Evolutionary conservation across 257 asterid genomes (phyloP).

Genomic region (Ehretia macrophylla): DNA sequence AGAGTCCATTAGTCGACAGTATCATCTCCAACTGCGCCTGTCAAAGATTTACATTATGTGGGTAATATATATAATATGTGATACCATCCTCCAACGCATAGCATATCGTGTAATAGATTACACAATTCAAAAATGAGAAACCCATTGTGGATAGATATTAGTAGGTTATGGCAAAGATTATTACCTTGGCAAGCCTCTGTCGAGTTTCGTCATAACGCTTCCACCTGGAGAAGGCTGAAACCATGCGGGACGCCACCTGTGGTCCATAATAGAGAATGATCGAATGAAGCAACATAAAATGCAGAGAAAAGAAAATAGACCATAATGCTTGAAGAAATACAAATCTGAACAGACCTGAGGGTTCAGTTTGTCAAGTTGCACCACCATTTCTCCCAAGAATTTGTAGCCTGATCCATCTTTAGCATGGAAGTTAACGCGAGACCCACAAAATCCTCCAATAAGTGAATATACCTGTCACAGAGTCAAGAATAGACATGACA

Average conservation of each 20-base stretch:
- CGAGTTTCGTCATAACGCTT: slow-evolving; percentile 82
- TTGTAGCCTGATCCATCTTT: slow-evolving; percentile 79
- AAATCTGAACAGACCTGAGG: slow-evolving; percentile 51
- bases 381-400: slow-evolving; percentile 66
- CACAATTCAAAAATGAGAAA: too few relatives aligned
- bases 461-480: slow-evolving; percentile 58
- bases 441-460: slow-evolving; percentile 73
- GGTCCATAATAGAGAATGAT: neutral
- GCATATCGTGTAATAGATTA: too few relatives aligned
- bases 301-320: neutral
- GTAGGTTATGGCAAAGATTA: too few relatives aligned
- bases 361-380: slow-evolving; percentile 77
- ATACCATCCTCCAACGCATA: neutral
- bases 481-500: neutral
- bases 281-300: neutral
- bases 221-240: slow-evolving; percentile 92
- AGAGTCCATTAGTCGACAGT: slow-evolving; percentile 62
- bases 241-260: slow-evolving; percentile 93
- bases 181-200: slow-evolving; percentile 75
- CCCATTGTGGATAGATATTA: neutral
- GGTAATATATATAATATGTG: neutral
- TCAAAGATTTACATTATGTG: neutral
- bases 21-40: slow-evolving; percentile 95
- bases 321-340: neutral
- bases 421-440: slow-evolving; percentile 65